A percentile compares a stretch with the other conserved stretches of the same genome.
phyloP scores from a whole-genome alignment of 495 filamentous ascomycete species.

The Xylaria bambusicola region DNA sequence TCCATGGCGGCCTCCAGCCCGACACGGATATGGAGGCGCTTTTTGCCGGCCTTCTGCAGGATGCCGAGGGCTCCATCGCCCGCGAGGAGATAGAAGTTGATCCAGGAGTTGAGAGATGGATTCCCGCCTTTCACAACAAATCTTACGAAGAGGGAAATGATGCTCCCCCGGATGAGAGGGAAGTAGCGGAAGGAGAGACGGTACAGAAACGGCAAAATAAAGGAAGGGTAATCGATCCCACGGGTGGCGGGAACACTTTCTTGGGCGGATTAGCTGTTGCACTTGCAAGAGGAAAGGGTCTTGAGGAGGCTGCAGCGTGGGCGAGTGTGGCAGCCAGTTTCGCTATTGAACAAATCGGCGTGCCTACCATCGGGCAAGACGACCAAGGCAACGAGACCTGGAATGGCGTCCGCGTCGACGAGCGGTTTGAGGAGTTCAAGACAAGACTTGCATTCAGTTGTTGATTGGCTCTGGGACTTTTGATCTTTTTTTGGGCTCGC shows the following conservation, averaged over 20 bases:
- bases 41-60: constrained; percentile 52
- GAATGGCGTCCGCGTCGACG: constrained; percentile 65
- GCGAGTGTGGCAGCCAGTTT: constrained; percentile 89
- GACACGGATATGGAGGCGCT: constrained; percentile 57
- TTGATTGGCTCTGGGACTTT: background rate
- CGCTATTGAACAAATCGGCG: constrained; percentile 90
- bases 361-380: constrained; percentile 61
- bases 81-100: constrained; percentile 60
- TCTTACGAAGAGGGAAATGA: constrained; percentile 13
- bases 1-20: constrained; percentile 46
- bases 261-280: constrained; percentile 81
- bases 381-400: constrained; percentile 66
- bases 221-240: constrained; percentile 77
- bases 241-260: constrained; percentile 94
- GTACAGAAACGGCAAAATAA: constrained; percentile 42
- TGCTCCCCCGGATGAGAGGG: constrained; percentile 31
- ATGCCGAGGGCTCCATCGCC: constrained; percentile 54
- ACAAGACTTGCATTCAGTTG: constrained; percentile 30
- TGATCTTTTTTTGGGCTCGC: background rate
- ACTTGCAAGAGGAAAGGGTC: constrained; percentile 60
- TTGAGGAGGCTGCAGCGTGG: constrained; percentile 72
- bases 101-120: constrained; percentile 56
- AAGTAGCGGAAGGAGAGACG: constrained; percentile 26
- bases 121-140: constrained; percentile 53
- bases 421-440: constrained; percentile 56